A percentile compares a stretch with the other conserved stretches of the same genome.
Evolutionary conservation across 2,329 filamentous ascomycete genomes (phyloP).

Genomic region (Xylaria digitata): DNA sequence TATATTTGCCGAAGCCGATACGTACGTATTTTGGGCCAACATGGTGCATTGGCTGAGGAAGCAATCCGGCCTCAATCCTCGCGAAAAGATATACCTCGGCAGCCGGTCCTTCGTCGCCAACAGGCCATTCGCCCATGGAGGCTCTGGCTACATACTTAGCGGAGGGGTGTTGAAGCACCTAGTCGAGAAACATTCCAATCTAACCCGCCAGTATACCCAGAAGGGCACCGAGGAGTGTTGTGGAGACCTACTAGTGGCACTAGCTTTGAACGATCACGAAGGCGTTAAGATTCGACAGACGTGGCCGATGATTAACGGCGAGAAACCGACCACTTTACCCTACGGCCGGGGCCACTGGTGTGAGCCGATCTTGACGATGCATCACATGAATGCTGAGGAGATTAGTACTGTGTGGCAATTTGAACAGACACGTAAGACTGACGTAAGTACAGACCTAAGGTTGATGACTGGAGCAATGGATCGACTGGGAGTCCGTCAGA

Average conservation of each 20-base stretch:
- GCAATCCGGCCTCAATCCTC: slow-evolving; percentile 54
- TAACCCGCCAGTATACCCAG: slow-evolving; percentile 60
- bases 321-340: slow-evolving; percentile 63
- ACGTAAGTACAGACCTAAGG: slow-evolving; percentile 50
- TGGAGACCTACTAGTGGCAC: slow-evolving; percentile 64
- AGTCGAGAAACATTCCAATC: slow-evolving; percentile 55
- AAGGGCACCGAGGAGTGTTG: slow-evolving; percentile 60
- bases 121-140: slow-evolving; percentile 66
- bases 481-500: neutral
- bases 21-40: slow-evolving; percentile 67
- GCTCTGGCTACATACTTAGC: slow-evolving; percentile 67
- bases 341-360: slow-evolving; percentile 65
- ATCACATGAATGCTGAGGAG: slow-evolving; percentile 65
- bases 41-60: slow-evolving; percentile 61
- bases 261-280: slow-evolving; percentile 59
- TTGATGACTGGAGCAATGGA: neutral
- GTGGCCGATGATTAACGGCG: slow-evolving; percentile 67
- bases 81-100: slow-evolving; percentile 62
- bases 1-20: slow-evolving; percentile 69
- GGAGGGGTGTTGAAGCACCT: slow-evolving; percentile 63
- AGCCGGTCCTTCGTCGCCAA: slow-evolving; percentile 60
- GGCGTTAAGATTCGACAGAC: slow-evolving; percentile 57
- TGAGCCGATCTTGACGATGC: slow-evolving; percentile 67
- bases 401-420: slow-evolving; percentile 64
- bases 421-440: slow-evolving; percentile 60